phyloP scores from a whole-genome alignment of 2,329 filamentous ascomycete species.

The Calycina herbarum region DNA sequence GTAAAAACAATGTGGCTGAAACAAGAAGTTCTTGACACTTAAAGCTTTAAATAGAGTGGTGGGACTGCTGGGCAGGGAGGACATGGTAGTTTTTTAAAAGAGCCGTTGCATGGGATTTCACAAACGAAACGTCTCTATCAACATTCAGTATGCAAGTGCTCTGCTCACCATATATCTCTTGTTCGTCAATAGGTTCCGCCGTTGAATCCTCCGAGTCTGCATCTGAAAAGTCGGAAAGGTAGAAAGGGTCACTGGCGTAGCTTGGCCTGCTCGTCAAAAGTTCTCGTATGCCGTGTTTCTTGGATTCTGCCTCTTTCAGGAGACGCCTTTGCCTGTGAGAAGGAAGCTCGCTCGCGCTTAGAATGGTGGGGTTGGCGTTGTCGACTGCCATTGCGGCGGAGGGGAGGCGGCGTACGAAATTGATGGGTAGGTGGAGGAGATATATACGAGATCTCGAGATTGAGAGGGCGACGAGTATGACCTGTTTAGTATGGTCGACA shows the following conservation, averaged over 20 bases:
- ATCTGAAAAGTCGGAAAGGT: slow-evolving; percentile 36
- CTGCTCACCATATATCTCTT: slow-evolving; percentile 84
- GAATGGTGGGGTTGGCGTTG: slow-evolving; percentile 91
- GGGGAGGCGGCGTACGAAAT: slow-evolving; percentile 9
- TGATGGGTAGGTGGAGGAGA: neutral
- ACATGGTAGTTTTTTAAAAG: slow-evolving; percentile 3
- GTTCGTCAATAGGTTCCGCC: slow-evolving; percentile 87
- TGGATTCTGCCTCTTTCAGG: slow-evolving; percentile 44
- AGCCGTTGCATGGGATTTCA: no score
- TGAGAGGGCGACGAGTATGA: neutral
- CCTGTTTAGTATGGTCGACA: neutral
- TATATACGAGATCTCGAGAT: neutral
- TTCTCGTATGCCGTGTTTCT: slow-evolving; percentile 31
- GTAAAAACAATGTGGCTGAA: slow-evolving; percentile 11
- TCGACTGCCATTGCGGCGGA: slow-evolving; percentile 42
- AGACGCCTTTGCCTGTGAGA: slow-evolving; percentile 65
- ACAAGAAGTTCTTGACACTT: neutral
- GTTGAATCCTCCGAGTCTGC: slow-evolving; percentile 53
- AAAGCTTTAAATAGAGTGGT: neutral
- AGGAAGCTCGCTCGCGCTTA: slow-evolving; percentile 84
- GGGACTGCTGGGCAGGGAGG: neutral
- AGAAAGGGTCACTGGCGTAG: slow-evolving; percentile 39
- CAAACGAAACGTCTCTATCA: no score
- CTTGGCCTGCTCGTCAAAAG: slow-evolving; percentile 33
- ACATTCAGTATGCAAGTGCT: no score